Conservation (phyloP, 352 stramenopile species). For the Globisporangium nagaii region DNA sequence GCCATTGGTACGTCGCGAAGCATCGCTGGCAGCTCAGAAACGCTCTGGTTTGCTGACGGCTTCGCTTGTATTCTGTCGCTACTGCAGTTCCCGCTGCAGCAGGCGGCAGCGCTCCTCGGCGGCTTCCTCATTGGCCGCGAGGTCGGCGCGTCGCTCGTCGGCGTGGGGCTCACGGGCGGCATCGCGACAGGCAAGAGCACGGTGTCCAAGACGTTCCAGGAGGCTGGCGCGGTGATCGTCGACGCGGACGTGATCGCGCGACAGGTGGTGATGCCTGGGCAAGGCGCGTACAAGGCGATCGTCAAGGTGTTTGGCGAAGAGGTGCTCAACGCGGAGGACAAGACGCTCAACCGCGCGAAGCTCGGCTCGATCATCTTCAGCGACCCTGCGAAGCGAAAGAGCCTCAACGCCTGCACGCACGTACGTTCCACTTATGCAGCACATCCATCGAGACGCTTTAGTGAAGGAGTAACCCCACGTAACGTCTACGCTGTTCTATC, state of each 20-base stretch:
- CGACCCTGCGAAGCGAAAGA: conserved; percentile 60
- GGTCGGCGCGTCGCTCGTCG: conserved; percentile 56
- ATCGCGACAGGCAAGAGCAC: conserved; percentile 85
- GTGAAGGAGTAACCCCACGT: no score
- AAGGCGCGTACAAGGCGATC: conserved; percentile 70
- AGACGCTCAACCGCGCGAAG: conserved; percentile 78
- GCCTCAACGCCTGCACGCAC: conserved; percentile 78
- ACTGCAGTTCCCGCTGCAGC: conserved; percentile 32
- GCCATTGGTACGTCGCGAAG: conserved; percentile 31
- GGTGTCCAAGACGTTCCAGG: conserved; percentile 54
- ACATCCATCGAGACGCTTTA: no score
- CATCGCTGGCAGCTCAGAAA: no score
- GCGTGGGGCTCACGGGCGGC: conserved; percentile 74
- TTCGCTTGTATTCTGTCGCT: background rate
- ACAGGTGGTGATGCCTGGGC: conserved; percentile 72
- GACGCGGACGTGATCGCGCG: conserved; percentile 79
- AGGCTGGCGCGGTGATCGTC: conserved; percentile 64
- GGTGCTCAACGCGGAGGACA: conserved; percentile 71
- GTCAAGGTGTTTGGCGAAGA: conserved; percentile 60
- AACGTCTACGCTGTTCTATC: no score
- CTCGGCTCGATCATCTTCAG: conserved; percentile 83
- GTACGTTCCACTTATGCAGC: conserved; percentile 7
- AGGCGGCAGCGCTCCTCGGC: conserved; percentile 15
- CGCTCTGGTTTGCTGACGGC: background rate
- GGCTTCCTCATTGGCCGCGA: conserved; percentile 32